Base-by-base conservation (phyloP, 441 rosid genomes). In the Gossypium gossypioides region DNA sequence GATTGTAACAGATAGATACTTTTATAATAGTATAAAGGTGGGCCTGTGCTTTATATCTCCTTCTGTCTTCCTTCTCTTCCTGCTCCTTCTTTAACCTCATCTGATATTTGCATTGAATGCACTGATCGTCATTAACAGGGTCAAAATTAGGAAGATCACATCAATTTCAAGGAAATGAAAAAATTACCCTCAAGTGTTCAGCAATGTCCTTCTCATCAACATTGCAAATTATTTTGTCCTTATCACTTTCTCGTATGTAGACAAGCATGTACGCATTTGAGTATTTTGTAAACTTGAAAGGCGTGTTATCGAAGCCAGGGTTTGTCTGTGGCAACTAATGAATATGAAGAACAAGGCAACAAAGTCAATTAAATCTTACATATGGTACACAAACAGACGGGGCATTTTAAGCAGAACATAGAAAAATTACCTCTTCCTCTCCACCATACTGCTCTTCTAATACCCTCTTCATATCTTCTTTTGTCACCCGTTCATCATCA, bases 401-500 rank as follows among this genome's bases (percentile, higher is more conserved):
- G 69, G 3, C 74, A 37, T 52, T 8, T 25, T 12, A 18, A 57
- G 62, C n/a, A 62, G 70, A 34, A 37, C 60, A 32, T 32, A 15
- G 13, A 77, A 77, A 68, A 19, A 12, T 37, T 82, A 94, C 99
- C 96, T 94, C 98, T 82, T 91, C 98, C 81, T 91, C 98, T 44
- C 98, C 98, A 68, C 98, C 98, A 85, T 94, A 94, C 76, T 94
- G 98, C 79, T 94, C 98, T 76, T 94, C 98, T 75, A 94, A 81
- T 69, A 96, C 97, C 81, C 92, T 90, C 81, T 89, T 90, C 76
- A 80, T 75, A 77, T 90, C 97, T 86, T 94, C 98, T 80, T 94
- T 94, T 13, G 98, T 94, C 72, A 94, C 98, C 50, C 99, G 86
- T 77, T 94, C 97, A 85, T 94, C 99, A 69, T 94, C 99, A 84